Evolutionary conservation across 352 stramenopile genomes (phyloP).

Genomic region (Aphanomyces astaci): DNA sequence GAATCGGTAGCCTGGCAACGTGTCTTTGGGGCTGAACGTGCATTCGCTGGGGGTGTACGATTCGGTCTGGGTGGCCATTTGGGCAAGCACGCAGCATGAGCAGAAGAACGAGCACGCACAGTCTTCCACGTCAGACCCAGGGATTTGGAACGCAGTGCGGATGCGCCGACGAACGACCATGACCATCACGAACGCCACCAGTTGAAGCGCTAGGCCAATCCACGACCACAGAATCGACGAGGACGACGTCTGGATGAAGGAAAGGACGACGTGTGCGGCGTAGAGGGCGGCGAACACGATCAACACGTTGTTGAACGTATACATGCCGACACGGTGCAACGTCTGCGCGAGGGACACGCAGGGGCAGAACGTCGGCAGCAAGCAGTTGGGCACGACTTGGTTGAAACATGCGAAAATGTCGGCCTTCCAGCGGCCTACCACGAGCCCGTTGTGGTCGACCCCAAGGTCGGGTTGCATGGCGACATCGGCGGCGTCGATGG

Average conservation of each 20-base stretch:
- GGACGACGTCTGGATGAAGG: neutral
- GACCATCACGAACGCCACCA: neutral
- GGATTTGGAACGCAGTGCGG: constrained; percentile 44
- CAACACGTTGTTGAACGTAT: constrained; percentile 38
- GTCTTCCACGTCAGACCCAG: constrained; percentile 34
- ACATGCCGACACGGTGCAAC: constrained; percentile 37
- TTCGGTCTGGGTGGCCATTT: constrained; percentile 55
- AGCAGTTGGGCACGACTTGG: constrained; percentile 38
- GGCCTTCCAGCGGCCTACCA: constrained; percentile 35
- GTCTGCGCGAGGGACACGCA: constrained; percentile 55
- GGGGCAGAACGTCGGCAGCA: constrained; percentile 44
- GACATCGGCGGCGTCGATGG: constrained; percentile 4
- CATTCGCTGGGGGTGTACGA: constrained; percentile 47
- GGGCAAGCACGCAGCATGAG: constrained; percentile 44
- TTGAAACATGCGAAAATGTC: constrained; percentile 40
- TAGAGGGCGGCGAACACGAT: constrained; percentile 30
- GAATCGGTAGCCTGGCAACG: constrained; percentile 30
- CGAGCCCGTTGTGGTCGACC: constrained; percentile 59
- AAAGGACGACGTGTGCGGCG: constrained; percentile 7
- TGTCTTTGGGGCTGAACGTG: constrained; percentile 42
- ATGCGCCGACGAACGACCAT: constrained; percentile 31
- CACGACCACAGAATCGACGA: neutral
- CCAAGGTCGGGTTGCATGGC: constrained; percentile 24
- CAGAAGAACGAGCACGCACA: constrained; percentile 35
- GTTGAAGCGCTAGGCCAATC: neutral